Base-by-base conservation (phyloP, 306 rosid species). In the Vachellia pachyceras region DNA sequence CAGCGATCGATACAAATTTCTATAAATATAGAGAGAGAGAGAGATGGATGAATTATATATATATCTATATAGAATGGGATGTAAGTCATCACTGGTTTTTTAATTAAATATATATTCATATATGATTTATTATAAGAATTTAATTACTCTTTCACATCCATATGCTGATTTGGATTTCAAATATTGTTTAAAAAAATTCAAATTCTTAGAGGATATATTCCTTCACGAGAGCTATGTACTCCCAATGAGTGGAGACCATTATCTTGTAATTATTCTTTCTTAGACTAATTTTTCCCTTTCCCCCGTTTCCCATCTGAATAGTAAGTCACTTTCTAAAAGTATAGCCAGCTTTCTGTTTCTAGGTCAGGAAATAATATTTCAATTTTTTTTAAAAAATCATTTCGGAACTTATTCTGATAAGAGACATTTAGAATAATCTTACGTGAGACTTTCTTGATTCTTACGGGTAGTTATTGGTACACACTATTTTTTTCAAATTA, bases 1-100 rank as follows among this genome's bases (percentile, higher is more conserved):
- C 86, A 68, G 75, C 86, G 85, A 87, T 79, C 81, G 85, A 88
- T 77, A 77, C 86, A 81, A 85, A 80, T 79, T 87, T 82, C 17
- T 37, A 0, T 6, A 37, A 10, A 42, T 42, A 35, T 39, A 44
- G n/a, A n/a, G 42, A 69, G 33, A 29, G 33, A 29, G 33, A 29
- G 33, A 29, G 33, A 29, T 1, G 2, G 33, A 29, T 29, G 33
- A 2, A 29, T 29, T 1, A 0, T 0, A 0, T 6, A 37, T n/a
- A 42, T 42, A 35, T 79, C 73, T 44, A 44, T 8, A 8, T 20
- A 81, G 40, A 67, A 78, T 79, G 89, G 79, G 79, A 80, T 81
- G 67, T 80, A 78, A 42, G 76, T 47, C 74, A 67, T 65, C 70
- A 35, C 35, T 20, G 5, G 17, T 15, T 35, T 36, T 25, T 14